Evolutionary conservation across 2,329 filamentous ascomycete species (phyloP).

Genomic region (Fusarium abutilonis): DNA sequence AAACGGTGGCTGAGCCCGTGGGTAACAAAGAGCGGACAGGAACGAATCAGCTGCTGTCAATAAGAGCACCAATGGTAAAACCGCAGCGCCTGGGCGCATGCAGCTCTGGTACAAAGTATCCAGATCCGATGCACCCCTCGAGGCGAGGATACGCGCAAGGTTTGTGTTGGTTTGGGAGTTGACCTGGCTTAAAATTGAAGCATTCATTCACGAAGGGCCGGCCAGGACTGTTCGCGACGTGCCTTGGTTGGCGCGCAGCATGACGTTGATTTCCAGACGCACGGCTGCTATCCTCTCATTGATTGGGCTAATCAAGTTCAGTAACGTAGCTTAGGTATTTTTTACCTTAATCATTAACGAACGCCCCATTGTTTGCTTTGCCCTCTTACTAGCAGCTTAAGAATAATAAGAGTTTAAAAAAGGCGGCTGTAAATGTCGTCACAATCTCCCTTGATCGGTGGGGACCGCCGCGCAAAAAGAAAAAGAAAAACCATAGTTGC

Average conservation of each 20-base stretch:
- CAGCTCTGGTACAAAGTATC: conserved; percentile 9
- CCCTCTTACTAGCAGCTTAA: not conserved
- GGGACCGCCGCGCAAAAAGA: conserved; percentile 10
- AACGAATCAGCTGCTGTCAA: conserved; percentile 28
- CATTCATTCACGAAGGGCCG: not conserved
- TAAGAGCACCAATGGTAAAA: conserved; percentile 17
- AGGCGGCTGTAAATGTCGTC: conserved; percentile 20
- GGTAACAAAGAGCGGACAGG: conserved; percentile 16
- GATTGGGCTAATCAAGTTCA: conserved; percentile 15
- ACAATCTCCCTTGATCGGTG: conserved; percentile 22
- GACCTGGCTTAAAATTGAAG: conserved; percentile 12
- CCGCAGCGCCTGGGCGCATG: conserved; percentile 17
- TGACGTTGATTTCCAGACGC: conserved; percentile 29
- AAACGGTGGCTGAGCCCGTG: conserved; percentile 13
- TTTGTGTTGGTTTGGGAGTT: conserved; percentile 5
- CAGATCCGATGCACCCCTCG: conserved; percentile 23
- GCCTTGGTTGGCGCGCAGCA: conserved; percentile 26
- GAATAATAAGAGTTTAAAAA: not conserved
- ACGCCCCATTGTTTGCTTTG: conserved; percentile 4
- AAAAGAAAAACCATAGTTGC: conserved; percentile 25
- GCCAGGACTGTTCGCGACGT: conserved; percentile 3
- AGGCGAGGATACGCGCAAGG: conserved; percentile 13
- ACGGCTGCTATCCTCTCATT: conserved; percentile 23
- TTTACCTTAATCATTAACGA: not conserved
- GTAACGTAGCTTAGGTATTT: conserved; percentile 8